Evolutionary conservation across 2,329 filamentous ascomycete genomes (phyloP), one percentile per base, ranked within the genome.

Genomic region (Fusarium virguliforme): DNA sequence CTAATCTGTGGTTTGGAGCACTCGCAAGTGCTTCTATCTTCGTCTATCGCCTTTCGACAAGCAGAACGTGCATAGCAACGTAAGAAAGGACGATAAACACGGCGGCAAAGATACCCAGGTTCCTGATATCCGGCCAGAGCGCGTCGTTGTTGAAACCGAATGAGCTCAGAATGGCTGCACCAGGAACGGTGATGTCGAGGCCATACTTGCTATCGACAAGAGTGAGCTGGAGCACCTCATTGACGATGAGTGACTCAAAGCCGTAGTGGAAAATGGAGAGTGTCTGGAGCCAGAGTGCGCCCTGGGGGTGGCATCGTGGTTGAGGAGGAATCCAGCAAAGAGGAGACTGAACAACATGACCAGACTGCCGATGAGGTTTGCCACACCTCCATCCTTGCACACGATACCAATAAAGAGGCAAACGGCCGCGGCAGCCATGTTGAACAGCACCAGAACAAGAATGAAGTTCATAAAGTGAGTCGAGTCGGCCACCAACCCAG

Each of bases 211-310:
- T 92, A 80, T 99, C 96, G 43, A 97, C 89, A 28, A 99, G 88
- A 0, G 93, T 95, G 46, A 99, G 85, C 76, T 94, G 94, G 28
- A 94, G 91, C 51, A 98, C 97, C 83, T 99, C 96, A 78, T 98
- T 99, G 75, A 99, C 96, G 70, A 98, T 97, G 13, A 99, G 88
- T 2, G 94, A 93, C 85, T 99, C 96, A 75, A 98, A 98, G 6
- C 92, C 95, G 78, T 97, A 99, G 80, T 99, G 96, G 87, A 99
- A 99, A 70, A 99, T 99, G 2, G 95, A 98, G 8, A 99, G 84
- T 83, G 89, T 90, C 85, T 99, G 96, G 57, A 99, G 83, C 96
- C 96, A 99, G 68, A 94, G 82, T 3, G 95, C 93, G 2, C 93
- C 89, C 55, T 86, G 1, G 96, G 96, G 59, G 98, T 98, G 32